Evolutionary conservation across 176 grass and related monocot genomes (phyloP), one percentile per base, ranked within the genome.

Genomic region (Tillandsia fasciculata): DNA sequence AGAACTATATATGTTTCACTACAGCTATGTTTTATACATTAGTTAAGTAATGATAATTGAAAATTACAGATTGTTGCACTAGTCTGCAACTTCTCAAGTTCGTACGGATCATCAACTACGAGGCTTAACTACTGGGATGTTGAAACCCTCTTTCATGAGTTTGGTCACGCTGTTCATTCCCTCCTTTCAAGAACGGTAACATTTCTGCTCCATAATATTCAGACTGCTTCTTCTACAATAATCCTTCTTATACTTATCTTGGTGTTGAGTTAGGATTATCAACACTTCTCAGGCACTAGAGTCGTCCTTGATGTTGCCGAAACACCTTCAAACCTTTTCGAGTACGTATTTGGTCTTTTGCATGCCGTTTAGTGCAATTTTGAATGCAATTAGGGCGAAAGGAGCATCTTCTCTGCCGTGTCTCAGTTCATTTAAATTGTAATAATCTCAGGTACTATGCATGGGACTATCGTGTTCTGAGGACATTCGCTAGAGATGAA

Each of bases 141-240:
- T 17, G 89, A 92, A 85, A 96, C 89, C 61, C 89, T 96, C 52
- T 96, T 96, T 75, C 93, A 96, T 79, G 93, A 96, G 76, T 96
- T 96, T 79, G 93, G 93, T 50, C 93, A 92, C 71, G 89, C 93
- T 51, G 76, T 96, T 79, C 93, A 96, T 85, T 96, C 93, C 64
- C 81, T 96, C 73, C 89, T 96, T 66, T 96, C 93, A 57, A 87
- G 93, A 90, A 96, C 89, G 84, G 93, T 92, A 87, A 50, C 81
- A 48, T 70, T 63, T 72, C 49, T 47, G 8, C 50, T 73, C 50
- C 52, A 65, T 26, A 20, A 33, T 53, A 76, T 83, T 56, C 24
- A 13, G 66, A 51, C 3, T 33, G 66, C 5, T 66, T 53, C 5
- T 66, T 53, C 17, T 71, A 2, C 10, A 12, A 23, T 68, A 5